These are phyloP conservation scores for Pseudevernia furfuracea DNA, from an alignment of 495 filamentous ascomycete genomes.

Conservation along the genomic window DNA sequence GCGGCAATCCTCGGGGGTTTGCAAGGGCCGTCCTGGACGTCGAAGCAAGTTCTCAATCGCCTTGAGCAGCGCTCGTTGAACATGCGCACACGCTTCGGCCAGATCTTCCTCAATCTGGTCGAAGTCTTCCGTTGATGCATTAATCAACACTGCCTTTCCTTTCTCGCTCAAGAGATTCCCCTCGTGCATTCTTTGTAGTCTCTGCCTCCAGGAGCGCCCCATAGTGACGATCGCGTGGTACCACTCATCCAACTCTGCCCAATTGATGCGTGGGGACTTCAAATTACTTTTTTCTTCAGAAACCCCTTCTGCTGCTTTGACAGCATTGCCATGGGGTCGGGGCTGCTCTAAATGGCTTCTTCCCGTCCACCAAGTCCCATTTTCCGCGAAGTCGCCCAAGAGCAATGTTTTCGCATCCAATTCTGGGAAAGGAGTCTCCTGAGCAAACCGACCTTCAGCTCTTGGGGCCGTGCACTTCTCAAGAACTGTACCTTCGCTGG, in stretches of 20 bases:
- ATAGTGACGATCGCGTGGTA: constrained; percentile 63
- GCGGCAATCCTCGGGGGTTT: constrained; percentile 60
- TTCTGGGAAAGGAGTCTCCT: constrained; percentile 38
- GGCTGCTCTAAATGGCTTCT: constrained; percentile 19
- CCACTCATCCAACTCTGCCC: constrained; percentile 64
- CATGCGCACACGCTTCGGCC: constrained; percentile 58
- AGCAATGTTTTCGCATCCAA: constrained; percentile 73
- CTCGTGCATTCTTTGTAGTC: constrained; percentile 39
- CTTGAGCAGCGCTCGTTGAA: constrained; percentile 66
- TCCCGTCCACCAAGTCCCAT: constrained; percentile 78
- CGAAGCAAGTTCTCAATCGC: constrained; percentile 80
- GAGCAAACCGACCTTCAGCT: constrained; percentile 28
- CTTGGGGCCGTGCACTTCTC: constrained; percentile 17
- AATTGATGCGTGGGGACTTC: constrained; percentile 67
- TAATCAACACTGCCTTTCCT: neutral
- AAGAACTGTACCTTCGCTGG: constrained; percentile 35
- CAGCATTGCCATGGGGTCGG: constrained; percentile 13
- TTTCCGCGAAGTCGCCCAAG: constrained; percentile 73
- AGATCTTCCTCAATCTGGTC: constrained; percentile 30
- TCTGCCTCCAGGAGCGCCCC: constrained; percentile 52
- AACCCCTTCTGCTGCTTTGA: constrained; percentile 19
- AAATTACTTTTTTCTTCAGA: constrained; percentile 42
- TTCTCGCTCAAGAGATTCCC: constrained; percentile 2
- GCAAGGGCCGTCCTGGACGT: constrained; percentile 66
- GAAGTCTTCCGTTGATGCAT: constrained; percentile 12